These are phyloP conservation scores for Coprinopsis cinerea DNA, from an alignment of 768 basidiomycete species.

Conservation along the genomic window DNA sequence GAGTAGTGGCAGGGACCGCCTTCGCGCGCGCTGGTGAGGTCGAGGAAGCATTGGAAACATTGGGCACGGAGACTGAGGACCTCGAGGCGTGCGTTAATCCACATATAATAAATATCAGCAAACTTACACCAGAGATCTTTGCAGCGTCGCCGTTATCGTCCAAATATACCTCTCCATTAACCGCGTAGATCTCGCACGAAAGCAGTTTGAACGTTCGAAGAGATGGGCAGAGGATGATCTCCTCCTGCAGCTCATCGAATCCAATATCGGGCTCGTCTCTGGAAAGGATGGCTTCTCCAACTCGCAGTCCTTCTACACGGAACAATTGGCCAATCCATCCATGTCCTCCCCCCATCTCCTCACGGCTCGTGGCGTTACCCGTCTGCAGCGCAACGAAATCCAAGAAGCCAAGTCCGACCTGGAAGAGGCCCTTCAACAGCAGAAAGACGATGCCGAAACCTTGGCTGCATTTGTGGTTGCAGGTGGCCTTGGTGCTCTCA, in stretches of 20 bases:
- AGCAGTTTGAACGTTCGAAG: conserved; percentile 78
- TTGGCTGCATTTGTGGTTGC: conserved; percentile 64
- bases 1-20: conserved; percentile 80
- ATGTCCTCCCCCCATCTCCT: conserved; percentile 68
- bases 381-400: conserved; percentile 71
- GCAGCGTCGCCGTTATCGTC: conserved; percentile 73
- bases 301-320: conserved; percentile 64
- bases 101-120: too few relatives aligned
- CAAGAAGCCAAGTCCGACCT: conserved; percentile 74
- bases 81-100: conserved; percentile 87
- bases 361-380: conserved; percentile 73
- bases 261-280: conserved; percentile 68
- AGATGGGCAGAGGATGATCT: conserved; percentile 86
- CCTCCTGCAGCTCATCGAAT: conserved; percentile 85
- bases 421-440: conserved; percentile 64
- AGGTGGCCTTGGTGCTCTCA: conserved; percentile 50
- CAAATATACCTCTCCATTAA: conserved; percentile 91
- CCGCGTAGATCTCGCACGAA: conserved; percentile 81
- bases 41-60: conserved; percentile 89
- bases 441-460: conserved; percentile 56
- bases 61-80: conserved; percentile 69
- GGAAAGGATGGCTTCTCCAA: conserved; percentile 64
- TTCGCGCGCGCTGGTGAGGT: conserved; percentile 80
- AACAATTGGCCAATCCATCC: conserved; percentile 78
- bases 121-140: too few relatives aligned